Evolutionary conservation across 1,284 basidiomycete genomes (phyloP), one percentile per base, ranked within the genome.

Genomic region (Marasmius tenuissimus): DNA sequence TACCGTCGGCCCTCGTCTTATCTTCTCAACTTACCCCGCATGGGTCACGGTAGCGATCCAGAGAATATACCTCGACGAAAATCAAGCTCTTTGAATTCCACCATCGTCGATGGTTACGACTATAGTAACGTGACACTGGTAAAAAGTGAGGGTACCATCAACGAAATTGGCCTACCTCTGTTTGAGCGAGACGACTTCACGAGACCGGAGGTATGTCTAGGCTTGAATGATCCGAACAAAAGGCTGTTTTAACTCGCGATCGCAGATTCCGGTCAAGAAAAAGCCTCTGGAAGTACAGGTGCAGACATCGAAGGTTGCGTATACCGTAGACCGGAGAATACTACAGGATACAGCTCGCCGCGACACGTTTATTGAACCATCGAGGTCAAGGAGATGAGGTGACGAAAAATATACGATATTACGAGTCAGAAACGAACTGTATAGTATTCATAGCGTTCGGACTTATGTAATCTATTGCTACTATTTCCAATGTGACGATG

Each of bases 151-250:
- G 56, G 39, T 11, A 63, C 62, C 3, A 63, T 63, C 22, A 63
- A 63, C 27, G 62, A 63, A 53, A 51, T 63, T 6, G 62, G 62
- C 22, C 51, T 63, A 42, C 62, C 62, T 10, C 47, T 61, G 45
- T 63, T 59, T 20, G 45, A 47, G 45, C 20, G 45, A 16, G n/a
- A 22, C 33, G 62, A 39, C 12, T n/a, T 39, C 10, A 58, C 27
- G 7, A 58, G 18, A 14, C 51, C 59, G 16, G 27, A 60, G 51
- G 62, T 61, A 55, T 11, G 57, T 49, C 7, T 40, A 20, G 5
- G 5, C 20, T 20, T 51, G 6, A 2, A 18, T 14, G 12, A 18
- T 37, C 12, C 2, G 3, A 34, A 58, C 45, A 35, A 38, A 42
- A 27, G 20, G 27, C 20, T 37, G 20, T 47, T 1, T 45, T 45